Base-by-base conservation (phyloP, 202 grass and related monocot species). In the Digitaria exilis region DNA sequence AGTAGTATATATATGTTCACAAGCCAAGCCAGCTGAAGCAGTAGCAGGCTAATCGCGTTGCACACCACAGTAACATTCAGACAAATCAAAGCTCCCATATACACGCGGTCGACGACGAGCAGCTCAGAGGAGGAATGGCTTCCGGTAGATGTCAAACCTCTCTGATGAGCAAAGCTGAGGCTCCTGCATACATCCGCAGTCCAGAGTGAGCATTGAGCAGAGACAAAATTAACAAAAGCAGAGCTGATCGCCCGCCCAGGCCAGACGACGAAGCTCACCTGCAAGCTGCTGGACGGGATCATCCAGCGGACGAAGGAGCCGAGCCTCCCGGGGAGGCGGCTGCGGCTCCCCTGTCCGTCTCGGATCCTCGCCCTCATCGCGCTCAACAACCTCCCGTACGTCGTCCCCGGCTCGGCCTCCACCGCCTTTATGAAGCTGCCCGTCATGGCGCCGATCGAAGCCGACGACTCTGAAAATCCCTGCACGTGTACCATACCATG, bases 401-500 rank as follows among this genome's bases (percentile, higher is more conserved):
- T 97, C 13, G 81, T 70, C 1, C 92, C 77, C 0, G 90, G 92
- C 52, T 92, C 84, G 17, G 6, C 85, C 42, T 94, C 86, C 56
- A 97, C 4, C 0, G 90, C 81, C 34, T 62, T 51, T 59, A 97
- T 89, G 84, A 94, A 97, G 75, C 94, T 94, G 88, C 89, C 90
- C 21, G 90, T 97, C 94, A 97, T 92, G 46, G 90, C 92, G 9
- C 94, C 94, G 12, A 93, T 85, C 4, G 90, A 80, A 0, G 78
- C 80, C 52, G 44, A 68, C 0, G 51, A 54, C 0, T 87, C 24
- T 9, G 88, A 72, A 15, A 87, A 60, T 6, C 22, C 60, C 94
- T 97, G 87, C 42, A 68, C n/a, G n/a, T n/a, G n/a, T n/a, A 37
- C 35, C 5, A 37, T 5, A n/a, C n/a, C n/a, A n/a, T n/a, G n/a